Evolutionary conservation across 1,139 yeast genomes (phyloP), one percentile per base, ranked within the genome.

Genomic region (Saccharomyces hybrid): DNA sequence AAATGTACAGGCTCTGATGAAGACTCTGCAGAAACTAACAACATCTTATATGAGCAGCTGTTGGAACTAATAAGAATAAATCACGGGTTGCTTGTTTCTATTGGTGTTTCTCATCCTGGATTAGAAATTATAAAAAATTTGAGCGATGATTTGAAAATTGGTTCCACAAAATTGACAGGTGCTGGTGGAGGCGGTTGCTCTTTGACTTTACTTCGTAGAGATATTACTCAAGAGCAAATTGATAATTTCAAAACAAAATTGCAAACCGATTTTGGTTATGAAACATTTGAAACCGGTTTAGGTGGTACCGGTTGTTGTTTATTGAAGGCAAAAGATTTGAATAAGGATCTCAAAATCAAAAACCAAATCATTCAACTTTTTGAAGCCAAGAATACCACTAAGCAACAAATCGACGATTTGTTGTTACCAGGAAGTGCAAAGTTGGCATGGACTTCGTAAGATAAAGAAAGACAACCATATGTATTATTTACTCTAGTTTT

Each of bases 171-270:
- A 70, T 78, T 93, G 57, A 93, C 99, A 0, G 99, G 99, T 47
- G 99, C 99, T 0, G 99, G 99, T 28, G 99, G 99, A 19, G 99
- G 99, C 48, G 99, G 99, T 1, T 93, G 99, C 74, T 96, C 97
- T 19, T 86, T 95, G 55, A 93, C 98, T 0, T 74, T 93, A 52
- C 77, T 91, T 11, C 76, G 81, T 52, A 84, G 81, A 51, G 77
- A 75, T 9, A 75, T 74, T 3, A 67, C 70, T 1, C 71, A 71
- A 7, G 77, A 76, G 1, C 71, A 72, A 13, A 62, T 78, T 9
- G 62, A 59, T 1, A 59, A 67, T 14, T 70, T 78, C 57, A 69
- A 68, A 14, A 54, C 62, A 3, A 66, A 63, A 41, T 64, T 75
- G 50, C 72, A 74, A 54, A 68, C 69, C 13, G 60, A 66, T 2